Evolutionary conservation across 768 basidiomycete genomes (phyloP).

Genomic region (Omphalotus guepiniiformis): DNA sequence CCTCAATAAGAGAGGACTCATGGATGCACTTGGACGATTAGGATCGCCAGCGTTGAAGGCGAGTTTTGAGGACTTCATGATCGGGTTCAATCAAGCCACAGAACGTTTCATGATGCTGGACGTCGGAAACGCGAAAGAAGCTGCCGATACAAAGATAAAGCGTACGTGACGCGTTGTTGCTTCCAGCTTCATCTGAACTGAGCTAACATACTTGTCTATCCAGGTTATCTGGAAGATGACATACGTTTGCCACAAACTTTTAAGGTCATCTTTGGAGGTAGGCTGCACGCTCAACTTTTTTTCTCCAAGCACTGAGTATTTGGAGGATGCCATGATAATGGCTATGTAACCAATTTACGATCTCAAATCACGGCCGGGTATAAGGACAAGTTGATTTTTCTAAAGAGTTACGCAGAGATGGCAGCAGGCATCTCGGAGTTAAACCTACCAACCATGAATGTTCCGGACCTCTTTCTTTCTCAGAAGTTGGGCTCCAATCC

Average conservation of each 20-base stretch:
- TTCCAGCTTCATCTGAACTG: not conserved
- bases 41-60: slow-evolving; percentile 22
- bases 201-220: slow-evolving; percentile 33
- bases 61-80: slow-evolving; percentile 59
- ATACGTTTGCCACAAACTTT: slow-evolving; percentile 58
- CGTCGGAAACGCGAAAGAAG: slow-evolving; percentile 69
- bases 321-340: slow-evolving; percentile 48
- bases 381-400: slow-evolving; percentile 58
- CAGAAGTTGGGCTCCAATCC: slow-evolving; percentile 42
- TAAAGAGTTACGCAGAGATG: slow-evolving; percentile 59
- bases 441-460: slow-evolving; percentile 45
- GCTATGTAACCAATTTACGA: slow-evolving; percentile 55
- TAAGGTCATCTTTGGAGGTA: slow-evolving; percentile 68
- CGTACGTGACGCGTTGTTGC: slow-evolving; percentile 31
- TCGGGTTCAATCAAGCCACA: slow-evolving; percentile 67
- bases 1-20: slow-evolving; percentile 57
- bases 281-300: slow-evolving; percentile 14
- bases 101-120: slow-evolving; percentile 67
- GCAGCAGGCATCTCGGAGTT: slow-evolving; percentile 58
- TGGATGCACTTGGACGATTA: slow-evolving; percentile 40
- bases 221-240: slow-evolving; percentile 56
- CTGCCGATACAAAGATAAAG: slow-evolving; percentile 73
- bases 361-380: slow-evolving; percentile 63
- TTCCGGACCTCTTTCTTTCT: slow-evolving; percentile 57
- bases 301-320: not conserved